These are phyloP conservation scores for Solanum chiquidenum DNA, from an alignment of 257 asterid species.

Conservation along the genomic window DNA sequence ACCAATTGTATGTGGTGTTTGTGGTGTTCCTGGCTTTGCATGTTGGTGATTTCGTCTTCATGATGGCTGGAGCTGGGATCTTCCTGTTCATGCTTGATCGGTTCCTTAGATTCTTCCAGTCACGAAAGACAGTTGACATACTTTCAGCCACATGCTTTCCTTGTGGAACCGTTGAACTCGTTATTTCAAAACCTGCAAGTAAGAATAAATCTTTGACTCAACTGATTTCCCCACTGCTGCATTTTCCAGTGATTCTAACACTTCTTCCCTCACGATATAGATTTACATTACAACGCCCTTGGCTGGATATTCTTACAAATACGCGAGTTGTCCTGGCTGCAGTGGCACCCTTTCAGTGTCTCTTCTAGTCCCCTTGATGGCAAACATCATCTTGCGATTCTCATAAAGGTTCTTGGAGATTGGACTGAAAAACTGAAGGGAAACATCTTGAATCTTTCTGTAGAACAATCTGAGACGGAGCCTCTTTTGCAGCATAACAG, in stretches of 20 bases:
- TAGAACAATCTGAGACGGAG: conserved; percentile 8
- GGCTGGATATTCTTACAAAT: conserved; percentile 59
- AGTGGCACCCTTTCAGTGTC: conserved; percentile 73
- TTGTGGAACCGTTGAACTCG: conserved; percentile 58
- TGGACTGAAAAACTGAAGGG: conserved; percentile 45
- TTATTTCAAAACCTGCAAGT: conserved; percentile 53
- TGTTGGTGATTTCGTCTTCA: conserved; percentile 50
- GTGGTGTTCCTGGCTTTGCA: conserved; percentile 53
- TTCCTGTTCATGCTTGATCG: conserved; percentile 70
- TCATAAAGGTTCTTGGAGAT: conserved; percentile 52
- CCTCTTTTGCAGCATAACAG: conserved; percentile 13
- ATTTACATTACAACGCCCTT: conserved; percentile 55
- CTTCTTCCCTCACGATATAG: conserved; percentile 15
- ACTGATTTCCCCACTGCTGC: background rate
- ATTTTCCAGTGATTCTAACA: background rate
- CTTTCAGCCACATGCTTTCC: conserved; percentile 48
- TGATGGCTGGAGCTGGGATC: conserved; percentile 40
- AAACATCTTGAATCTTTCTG: conserved; percentile 11
- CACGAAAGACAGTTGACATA: conserved; percentile 38
- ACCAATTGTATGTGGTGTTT: conserved; percentile 32
- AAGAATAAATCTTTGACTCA: background rate
- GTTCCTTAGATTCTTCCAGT: conserved; percentile 57
- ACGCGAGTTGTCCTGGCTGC: conserved; percentile 56
- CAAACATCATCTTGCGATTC: conserved; percentile 36
- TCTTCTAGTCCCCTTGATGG: conserved; percentile 65